A percentile compares a stretch with the other conserved stretches of the same genome.
Evolutionary conservation across 208 protist species (phyloP).

Genomic region (Crithidia sp.): DNA sequence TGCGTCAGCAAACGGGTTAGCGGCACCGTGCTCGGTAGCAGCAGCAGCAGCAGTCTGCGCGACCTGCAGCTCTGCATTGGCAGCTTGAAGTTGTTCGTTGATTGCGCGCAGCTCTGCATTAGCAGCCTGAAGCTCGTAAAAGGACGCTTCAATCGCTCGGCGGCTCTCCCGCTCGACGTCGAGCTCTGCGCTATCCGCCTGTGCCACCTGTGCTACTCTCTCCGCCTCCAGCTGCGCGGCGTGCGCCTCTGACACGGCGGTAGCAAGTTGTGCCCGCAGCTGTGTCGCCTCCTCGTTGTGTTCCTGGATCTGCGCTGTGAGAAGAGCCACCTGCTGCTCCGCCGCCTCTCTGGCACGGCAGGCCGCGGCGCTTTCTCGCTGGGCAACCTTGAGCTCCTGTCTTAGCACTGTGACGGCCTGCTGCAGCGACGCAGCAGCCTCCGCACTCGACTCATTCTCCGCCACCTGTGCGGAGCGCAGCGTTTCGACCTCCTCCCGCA

Average conservation of each 20-base stretch:
- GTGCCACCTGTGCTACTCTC: not conserved
- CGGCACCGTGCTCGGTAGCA: not conserved
- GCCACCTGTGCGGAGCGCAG: constrained; percentile 14
- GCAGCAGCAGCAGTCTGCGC: not conserved
- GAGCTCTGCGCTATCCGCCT: constrained; percentile 15
- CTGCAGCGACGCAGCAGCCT: constrained; percentile 1
- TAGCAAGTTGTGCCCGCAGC: constrained; percentile 18
- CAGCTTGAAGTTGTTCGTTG: constrained; percentile 2
- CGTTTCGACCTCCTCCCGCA: constrained; percentile 12
- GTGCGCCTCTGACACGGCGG: constrained; percentile 2
- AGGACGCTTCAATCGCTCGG: not conserved
- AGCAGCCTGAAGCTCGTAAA: not conserved
- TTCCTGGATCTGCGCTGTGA: constrained; percentile 3
- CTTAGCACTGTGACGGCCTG: not conserved
- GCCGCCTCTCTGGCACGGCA: constrained; percentile 3
- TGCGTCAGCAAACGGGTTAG: not conserved
- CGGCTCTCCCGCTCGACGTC: not conserved
- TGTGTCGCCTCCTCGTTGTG: constrained; percentile 17
- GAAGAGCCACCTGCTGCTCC: not conserved
- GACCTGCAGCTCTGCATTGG: not conserved
- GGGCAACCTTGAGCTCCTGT: constrained; percentile 8
- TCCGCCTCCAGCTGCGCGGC: not conserved
- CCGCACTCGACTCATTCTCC: not conserved
- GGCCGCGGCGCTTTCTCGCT: constrained; percentile 9
- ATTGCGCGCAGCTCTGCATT: not conserved